A percentile compares a stretch with the other conserved stretches of the same genome.
These are phyloP conservation scores for Globisporangium viniferum DNA, from an alignment of 352 stramenopile species.

Conservation along the genomic window DNA sequence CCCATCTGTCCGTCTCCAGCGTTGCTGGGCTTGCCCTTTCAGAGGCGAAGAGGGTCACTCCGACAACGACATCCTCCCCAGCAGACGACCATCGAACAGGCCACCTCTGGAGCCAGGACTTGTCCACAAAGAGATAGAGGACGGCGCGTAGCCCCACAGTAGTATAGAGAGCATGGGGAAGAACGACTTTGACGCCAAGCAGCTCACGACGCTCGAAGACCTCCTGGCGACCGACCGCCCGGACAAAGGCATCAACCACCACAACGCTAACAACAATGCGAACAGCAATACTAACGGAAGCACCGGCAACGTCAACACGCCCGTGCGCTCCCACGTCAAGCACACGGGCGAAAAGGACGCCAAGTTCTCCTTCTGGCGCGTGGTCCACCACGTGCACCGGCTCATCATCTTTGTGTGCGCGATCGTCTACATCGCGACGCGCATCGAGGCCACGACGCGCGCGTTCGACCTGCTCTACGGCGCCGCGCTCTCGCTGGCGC, in stretches of 20 bases:
- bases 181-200: constrained; percentile 1
- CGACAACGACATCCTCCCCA: too few species aligned
- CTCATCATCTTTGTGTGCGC: neutral
- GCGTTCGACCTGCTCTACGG: neutral
- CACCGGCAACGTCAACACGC: neutral
- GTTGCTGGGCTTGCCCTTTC: too few species aligned
- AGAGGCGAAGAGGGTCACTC: too few species aligned
- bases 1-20: too few species aligned
- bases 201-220: constrained; percentile 2
- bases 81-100: too few species aligned
- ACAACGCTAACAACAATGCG: neutral
- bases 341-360: neutral
- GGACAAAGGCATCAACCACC: neutral
- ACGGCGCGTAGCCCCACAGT: too few species aligned
- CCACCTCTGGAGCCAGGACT: too few species aligned
- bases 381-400: neutral
- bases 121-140: too few species aligned
- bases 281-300: neutral
- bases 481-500: neutral
- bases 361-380: neutral
- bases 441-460: neutral
- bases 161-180: neutral
- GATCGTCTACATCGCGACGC: constrained; percentile 1
- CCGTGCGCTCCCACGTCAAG: constrained; percentile 2
- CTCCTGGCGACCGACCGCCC: neutral